Evolutionary conservation across 352 stramenopile species (phyloP).

Genomic region (Globisporangium echinulatum): DNA sequence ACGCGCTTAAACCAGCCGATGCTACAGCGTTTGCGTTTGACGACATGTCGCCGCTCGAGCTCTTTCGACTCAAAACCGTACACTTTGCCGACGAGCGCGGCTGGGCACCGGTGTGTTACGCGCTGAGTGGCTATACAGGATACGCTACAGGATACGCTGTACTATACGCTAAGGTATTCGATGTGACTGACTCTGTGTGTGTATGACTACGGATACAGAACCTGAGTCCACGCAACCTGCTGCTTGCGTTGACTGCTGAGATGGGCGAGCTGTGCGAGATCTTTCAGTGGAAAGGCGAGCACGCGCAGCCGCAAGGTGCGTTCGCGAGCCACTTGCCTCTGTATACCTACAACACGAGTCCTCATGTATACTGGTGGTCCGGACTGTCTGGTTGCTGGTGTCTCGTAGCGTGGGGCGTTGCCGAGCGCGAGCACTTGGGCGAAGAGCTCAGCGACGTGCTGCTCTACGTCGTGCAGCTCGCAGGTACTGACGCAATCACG

Average conservation of each 20-base stretch:
- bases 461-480: conserved; percentile 96
- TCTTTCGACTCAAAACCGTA: conserved; percentile 27
- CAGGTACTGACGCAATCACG: conserved; percentile 22
- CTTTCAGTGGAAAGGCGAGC: conserved; percentile 84
- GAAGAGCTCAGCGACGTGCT: conserved; percentile 96
- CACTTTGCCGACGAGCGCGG: conserved; percentile 57
- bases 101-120: conserved; percentile 40
- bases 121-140: neutral
- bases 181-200: neutral
- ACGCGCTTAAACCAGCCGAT: too few species aligned
- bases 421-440: conserved; percentile 88
- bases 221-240: conserved; percentile 87
- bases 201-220: neutral
- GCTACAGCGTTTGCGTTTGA: conserved; percentile 24
- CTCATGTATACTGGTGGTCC: too few species aligned
- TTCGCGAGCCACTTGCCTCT: too few species aligned
- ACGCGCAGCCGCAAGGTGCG: too few species aligned
- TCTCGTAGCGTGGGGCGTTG: conserved; percentile 48
- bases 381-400: too few species aligned
- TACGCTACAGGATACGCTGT: neutral
- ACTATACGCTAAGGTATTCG: neutral
- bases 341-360: too few species aligned
- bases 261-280: conserved; percentile 92
- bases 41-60: conserved; percentile 40
- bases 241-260: conserved; percentile 93